Conservation (phyloP, 805 yeast genomes). For the Yarrowia deformans region DNA sequence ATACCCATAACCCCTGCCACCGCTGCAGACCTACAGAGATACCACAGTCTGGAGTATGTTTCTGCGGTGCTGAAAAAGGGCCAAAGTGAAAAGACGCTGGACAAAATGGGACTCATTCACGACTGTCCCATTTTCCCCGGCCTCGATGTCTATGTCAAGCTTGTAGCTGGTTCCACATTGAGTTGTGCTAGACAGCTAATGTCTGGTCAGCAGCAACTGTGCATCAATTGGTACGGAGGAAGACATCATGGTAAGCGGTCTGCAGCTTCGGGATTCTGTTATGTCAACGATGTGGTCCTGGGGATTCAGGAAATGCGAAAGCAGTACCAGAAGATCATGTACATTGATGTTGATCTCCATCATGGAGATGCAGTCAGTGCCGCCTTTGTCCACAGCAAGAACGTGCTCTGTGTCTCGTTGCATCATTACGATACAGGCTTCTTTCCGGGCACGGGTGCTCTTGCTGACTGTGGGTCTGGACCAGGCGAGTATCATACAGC, state of each 20-base stretch:
- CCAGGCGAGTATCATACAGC: conserved; percentile 53
- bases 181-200: conserved; percentile 55
- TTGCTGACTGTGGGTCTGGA: conserved; percentile 52
- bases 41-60: conserved; percentile 26
- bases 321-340: conserved; percentile 58
- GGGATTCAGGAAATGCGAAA: conserved; percentile 60
- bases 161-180: conserved; percentile 65
- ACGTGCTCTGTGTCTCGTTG: conserved; percentile 66
- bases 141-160: conserved; percentile 58
- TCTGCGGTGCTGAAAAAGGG: conserved; percentile 12
- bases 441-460: conserved; percentile 73
- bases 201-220: conserved; percentile 48
- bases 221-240: conserved; percentile 81
- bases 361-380: conserved; percentile 82
- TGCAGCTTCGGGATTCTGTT: conserved; percentile 74
- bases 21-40: conserved; percentile 4
- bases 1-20: conserved; percentile 25
- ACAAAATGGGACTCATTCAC: conserved; percentile 57
- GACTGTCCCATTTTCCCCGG: conserved; percentile 72
- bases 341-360: conserved; percentile 76
- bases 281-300: conserved; percentile 71
- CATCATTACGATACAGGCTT: conserved; percentile 73
- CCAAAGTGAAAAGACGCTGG: conserved; percentile 13
- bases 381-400: conserved; percentile 64
- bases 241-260: conserved; percentile 69